A percentile compares a stretch with the other conserved stretches of the same genome.
Evolutionary conservation across 2,329 filamentous ascomycete genomes (phyloP).

Genomic region (Trichoderma simmonsii): DNA sequence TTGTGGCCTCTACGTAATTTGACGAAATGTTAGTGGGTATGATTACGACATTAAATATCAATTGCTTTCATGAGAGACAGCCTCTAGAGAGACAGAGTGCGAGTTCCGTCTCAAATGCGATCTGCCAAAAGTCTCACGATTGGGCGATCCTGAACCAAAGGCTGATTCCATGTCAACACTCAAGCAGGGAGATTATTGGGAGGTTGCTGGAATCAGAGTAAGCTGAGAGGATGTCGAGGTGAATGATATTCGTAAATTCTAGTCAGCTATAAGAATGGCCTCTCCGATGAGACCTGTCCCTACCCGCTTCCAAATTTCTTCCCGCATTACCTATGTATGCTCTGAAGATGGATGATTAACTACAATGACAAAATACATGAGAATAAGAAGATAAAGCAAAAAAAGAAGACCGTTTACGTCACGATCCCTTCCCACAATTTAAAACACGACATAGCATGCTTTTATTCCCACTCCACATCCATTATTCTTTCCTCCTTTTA

Average conservation of each 20-base stretch:
- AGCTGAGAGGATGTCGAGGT: background rate
- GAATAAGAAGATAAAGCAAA: background rate
- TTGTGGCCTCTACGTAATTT: conserved; percentile 14
- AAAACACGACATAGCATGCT: background rate
- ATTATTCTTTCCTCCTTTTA: conserved; percentile 1
- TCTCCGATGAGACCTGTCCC: background rate
- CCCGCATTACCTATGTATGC: conserved; percentile 3
- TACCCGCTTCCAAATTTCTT: conserved; percentile 7
- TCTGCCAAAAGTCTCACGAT: background rate
- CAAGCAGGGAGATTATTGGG: background rate
- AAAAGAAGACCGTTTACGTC: conserved; percentile 1
- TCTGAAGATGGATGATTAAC: background rate
- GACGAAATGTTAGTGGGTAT: background rate
- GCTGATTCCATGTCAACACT: too few species aligned
- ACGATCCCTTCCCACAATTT: background rate
- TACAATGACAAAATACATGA: conserved; percentile 12
- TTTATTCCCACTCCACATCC: background rate
- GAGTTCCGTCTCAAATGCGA: background rate
- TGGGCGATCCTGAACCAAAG: background rate
- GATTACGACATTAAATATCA: background rate
- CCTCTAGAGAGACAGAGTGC: background rate
- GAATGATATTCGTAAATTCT: conserved; percentile 6
- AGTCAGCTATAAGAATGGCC: background rate
- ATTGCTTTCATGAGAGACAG: fast-evolving
- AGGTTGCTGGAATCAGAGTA: background rate